Evolutionary conservation across 164 flowering plant species (phyloP).

Genomic region (Brasenia schreberi): DNA sequence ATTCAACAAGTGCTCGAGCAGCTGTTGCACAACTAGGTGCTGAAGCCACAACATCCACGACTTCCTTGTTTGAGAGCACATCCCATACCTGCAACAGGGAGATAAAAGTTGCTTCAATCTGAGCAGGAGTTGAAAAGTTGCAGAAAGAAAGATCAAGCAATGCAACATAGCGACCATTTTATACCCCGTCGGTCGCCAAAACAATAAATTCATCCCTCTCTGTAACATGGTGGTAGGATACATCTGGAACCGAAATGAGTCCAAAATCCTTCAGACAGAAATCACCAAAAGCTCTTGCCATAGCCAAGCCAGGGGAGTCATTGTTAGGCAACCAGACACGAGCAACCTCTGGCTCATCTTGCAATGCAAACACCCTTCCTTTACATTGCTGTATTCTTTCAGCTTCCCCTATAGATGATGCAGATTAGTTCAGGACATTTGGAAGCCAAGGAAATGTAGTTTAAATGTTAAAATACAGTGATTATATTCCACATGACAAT

Average conservation of each 20-base stretch:
- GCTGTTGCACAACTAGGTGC: conserved; percentile 63
- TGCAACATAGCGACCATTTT: background rate
- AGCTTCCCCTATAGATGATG: conserved; percentile 59
- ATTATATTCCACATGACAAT: too few relatives aligned
- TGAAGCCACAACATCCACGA: conserved; percentile 59
- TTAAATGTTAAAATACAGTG: background rate
- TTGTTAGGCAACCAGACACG: conserved; percentile 78
- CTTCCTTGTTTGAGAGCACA: conserved; percentile 74
- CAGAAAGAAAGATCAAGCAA: background rate
- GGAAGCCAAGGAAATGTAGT: background rate
- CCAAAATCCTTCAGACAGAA: conserved; percentile 70
- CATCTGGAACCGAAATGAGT: conserved; percentile 56
- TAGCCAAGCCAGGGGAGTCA: conserved; percentile 76
- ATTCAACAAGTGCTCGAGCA: conserved; percentile 71
- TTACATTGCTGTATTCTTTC: conserved; percentile 86
- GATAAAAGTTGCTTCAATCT: background rate
- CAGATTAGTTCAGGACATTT: background rate
- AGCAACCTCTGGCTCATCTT: conserved; percentile 95
- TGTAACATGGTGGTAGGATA: conserved; percentile 36
- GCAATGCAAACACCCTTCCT: conserved; percentile 95
- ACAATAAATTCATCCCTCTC: conserved; percentile 50
- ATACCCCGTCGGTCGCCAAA: conserved; percentile 71
- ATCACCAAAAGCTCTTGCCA: conserved; percentile 79
- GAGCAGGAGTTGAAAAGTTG: background rate
- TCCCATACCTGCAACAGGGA: conserved; percentile 57